phyloP scores from a whole-genome alignment of 495 filamentous ascomycete genomes.

The Neurospora pannonica region DNA sequence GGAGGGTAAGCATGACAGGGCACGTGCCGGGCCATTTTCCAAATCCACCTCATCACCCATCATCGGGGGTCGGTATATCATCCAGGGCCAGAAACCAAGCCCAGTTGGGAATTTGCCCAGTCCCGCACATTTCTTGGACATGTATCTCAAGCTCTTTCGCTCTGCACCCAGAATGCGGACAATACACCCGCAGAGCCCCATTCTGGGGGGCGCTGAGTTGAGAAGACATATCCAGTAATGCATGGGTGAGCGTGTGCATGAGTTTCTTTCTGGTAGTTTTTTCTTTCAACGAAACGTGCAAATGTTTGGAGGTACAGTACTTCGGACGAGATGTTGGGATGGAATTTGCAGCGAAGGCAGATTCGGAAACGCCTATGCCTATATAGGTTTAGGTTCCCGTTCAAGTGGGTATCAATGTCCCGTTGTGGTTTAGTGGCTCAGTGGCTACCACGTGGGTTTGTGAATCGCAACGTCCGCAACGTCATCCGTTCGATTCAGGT shows the following conservation, averaged over 20 bases:
- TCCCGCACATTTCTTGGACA: too few relatives aligned
- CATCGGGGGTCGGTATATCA: background rate
- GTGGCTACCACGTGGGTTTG: background rate
- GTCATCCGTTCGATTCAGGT: background rate
- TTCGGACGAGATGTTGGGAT: background rate
- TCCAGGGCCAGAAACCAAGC: background rate
- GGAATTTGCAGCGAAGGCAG: background rate
- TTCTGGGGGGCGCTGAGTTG: background rate
- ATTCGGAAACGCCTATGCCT: background rate
- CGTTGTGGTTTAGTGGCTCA: background rate
- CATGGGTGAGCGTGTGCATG: background rate
- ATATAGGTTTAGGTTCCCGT: background rate
- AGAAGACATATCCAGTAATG: background rate
- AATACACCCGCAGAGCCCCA: background rate
- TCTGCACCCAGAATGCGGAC: too few relatives aligned
- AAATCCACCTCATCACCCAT: background rate
- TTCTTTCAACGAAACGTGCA: background rate
- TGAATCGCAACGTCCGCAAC: background rate
- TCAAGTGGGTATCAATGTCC: background rate
- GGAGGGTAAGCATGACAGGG: background rate
- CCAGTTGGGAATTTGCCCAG: background rate
- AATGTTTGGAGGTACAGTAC: background rate
- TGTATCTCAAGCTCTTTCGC: too few relatives aligned
- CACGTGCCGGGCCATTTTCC: background rate
- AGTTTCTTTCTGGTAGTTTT: background rate